phyloP scores from a whole-genome alignment of 208 protist genomes.

The Trypanosoma lewisi region DNA sequence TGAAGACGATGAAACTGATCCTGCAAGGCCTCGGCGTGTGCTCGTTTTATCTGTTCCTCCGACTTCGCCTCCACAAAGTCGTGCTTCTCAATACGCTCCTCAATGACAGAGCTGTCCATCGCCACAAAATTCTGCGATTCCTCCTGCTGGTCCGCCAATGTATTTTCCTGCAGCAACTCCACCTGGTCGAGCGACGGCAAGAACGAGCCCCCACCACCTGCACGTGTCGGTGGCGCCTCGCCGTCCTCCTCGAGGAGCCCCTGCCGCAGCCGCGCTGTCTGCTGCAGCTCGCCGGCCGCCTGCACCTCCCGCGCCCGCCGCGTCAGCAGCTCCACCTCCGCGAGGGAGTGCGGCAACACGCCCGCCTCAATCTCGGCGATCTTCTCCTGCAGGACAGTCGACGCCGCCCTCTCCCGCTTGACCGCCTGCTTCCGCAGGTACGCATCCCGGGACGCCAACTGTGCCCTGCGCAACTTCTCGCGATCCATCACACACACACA shows the following conservation, averaged over 20 bases:
- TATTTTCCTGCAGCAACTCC: conserved; percentile 7
- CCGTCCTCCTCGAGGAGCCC: conserved; percentile 39
- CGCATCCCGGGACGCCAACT: conserved; percentile 67
- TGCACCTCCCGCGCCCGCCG: conserved; percentile 66
- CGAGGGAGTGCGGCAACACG: conserved; percentile 49
- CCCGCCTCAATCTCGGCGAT: conserved; percentile 78
- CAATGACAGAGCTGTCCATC: conserved; percentile 54
- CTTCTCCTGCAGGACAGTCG: conserved; percentile 64
- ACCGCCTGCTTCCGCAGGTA: conserved; percentile 63
- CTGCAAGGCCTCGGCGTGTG: conserved; percentile 42
- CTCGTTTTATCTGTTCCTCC: conserved; percentile 55
- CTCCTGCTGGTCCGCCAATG: neutral
- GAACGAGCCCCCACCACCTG: neutral
- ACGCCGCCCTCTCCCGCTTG: conserved; percentile 62
- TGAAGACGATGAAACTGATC: conserved; percentile 30
- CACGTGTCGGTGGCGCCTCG: neutral
- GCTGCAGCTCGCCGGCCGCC: conserved; percentile 54
- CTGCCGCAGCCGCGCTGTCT: conserved; percentile 50
- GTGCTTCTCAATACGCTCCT: conserved; percentile 51
- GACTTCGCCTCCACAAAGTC: conserved; percentile 73
- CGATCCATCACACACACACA: conserved; percentile 39
- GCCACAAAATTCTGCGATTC: conserved; percentile 41
- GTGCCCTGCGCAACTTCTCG: conserved; percentile 49
- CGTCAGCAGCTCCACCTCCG: conserved; percentile 69
- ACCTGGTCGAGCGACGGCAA: neutral